These are phyloP conservation scores for Agrocybe chaxingu DNA, from an alignment of 768 basidiomycete species.

Conservation along the genomic window DNA sequence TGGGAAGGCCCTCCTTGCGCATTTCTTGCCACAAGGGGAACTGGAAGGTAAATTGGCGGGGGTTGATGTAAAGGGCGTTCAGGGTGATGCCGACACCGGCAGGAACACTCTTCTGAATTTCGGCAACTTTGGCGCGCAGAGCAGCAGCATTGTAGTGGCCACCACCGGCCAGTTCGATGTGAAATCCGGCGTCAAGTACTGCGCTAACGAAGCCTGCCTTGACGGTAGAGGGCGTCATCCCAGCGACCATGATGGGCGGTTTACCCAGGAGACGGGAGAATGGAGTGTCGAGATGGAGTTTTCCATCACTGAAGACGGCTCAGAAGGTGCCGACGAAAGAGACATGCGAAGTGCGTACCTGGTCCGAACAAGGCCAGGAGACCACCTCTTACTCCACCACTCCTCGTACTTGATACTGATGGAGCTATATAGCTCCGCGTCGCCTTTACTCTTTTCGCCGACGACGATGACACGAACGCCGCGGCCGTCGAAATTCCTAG, in stretches of 20 bases:
- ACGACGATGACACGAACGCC: slow-evolving; percentile 88
- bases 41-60: slow-evolving; percentile 95
- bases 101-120: slow-evolving; percentile 83
- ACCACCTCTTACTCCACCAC: slow-evolving; percentile 90
- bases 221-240: slow-evolving; percentile 98
- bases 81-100: slow-evolving; percentile 90
- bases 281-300: slow-evolving; percentile 89
- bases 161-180: slow-evolving; percentile 96
- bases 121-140: slow-evolving; percentile 86
- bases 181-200: slow-evolving; percentile 89
- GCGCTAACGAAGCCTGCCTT: slow-evolving; percentile 94
- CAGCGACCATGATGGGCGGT: slow-evolving; percentile 98
- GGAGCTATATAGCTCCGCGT: slow-evolving; percentile 79
- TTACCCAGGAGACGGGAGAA: slow-evolving; percentile 96
- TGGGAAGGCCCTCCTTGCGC: slow-evolving; percentile 89
- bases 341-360: slow-evolving; percentile 52
- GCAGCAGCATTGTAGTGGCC: slow-evolving; percentile 94
- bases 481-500: slow-evolving; percentile 87
- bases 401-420: slow-evolving; percentile 68
- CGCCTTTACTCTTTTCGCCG: slow-evolving; percentile 88
- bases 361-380: slow-evolving; percentile 83
- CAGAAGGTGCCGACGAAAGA: slow-evolving; percentile 6
- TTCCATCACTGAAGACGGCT: slow-evolving; percentile 71
- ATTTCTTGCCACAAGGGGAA: slow-evolving; percentile 98
- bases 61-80: slow-evolving; percentile 97